Base-by-base conservation (phyloP, 495 filamentous ascomycete genomes). In the Talaromyces liani region DNA sequence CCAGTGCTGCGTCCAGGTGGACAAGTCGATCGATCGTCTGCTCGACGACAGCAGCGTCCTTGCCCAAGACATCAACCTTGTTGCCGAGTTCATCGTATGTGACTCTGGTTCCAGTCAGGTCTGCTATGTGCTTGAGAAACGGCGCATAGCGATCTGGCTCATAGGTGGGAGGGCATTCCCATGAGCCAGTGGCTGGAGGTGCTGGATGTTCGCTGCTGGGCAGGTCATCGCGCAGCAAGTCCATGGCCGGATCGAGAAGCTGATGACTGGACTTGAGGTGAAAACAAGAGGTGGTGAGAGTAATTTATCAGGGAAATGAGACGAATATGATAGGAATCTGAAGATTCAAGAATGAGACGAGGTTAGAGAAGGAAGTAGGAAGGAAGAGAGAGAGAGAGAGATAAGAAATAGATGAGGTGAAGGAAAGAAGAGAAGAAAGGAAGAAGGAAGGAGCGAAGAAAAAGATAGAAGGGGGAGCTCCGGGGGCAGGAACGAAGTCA, bases 11-110 rank as follows among this genome's bases (percentile, higher is more conserved):
- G 22, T 56, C 7, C 5, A 56, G 7, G 20, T 56, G n/a, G 20
- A 14, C 84, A 41, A 96, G 83, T 51, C 80, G 84, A 22, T 82
- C 78, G 18, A 93, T 76, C 16, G 91, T 90, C 57, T 82, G 81
- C 58, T 93, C 85, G 6, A 92, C 77, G 56, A 91, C 81, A 33
- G 84, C 87, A 14, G 24, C 45, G 27, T 41, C 63, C 10, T 49
- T 64, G 8, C 70, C 72, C 12, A 65, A 62, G n/a, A 74, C 65
- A 29, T 63, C 64, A n/a, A 71, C 64, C 6, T 64, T 65, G 34
- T 65, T 63, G 6, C 29, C 36, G 16, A 68, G 59, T 22, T 67
- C 65, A n/a, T 65, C 6, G 29, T 69, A n/a, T 3, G 62, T 41
- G 18, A 74, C 67, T 6, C 68, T 56, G 0, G 70, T 74, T 4